phyloP scores from a whole-genome alignment of 768 basidiomycete genomes.

The Udeniomyces megalosporus region DNA sequence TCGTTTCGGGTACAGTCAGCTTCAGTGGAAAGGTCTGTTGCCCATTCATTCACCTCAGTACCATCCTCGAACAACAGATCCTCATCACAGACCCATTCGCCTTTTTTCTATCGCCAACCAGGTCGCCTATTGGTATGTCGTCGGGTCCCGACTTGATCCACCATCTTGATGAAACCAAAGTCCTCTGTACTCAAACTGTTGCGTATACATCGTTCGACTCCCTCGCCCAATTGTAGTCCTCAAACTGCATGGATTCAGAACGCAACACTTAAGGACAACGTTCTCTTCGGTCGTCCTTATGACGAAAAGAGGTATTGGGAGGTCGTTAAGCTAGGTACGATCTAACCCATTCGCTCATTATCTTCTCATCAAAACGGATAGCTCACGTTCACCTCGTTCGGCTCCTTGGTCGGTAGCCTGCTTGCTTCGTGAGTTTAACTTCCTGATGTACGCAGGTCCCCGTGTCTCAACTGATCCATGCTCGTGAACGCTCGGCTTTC shows the following conservation, averaged over 20 bases:
- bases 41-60: too few relatives aligned
- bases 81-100: too few relatives aligned
- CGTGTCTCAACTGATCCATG: neutral
- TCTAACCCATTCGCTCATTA: too few relatives aligned
- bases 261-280: conserved; percentile 16
- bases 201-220: neutral
- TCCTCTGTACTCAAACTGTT: too few relatives aligned
- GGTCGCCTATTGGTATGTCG: conserved; percentile 44
- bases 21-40: too few relatives aligned
- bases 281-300: conserved; percentile 70
- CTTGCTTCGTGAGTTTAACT: neutral
- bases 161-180: neutral
- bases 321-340: conserved; percentile 68
- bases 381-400: too few relatives aligned
- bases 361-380: too few relatives aligned
- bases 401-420: too few relatives aligned
- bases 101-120: too few relatives aligned
- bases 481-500: too few relatives aligned
- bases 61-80: too few relatives aligned
- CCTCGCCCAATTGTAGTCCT: too few relatives aligned
- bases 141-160: neutral
- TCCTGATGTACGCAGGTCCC: neutral
- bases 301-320: conserved; percentile 70
- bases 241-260: neutral
- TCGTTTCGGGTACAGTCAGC: conserved; percentile 25